Conservation (phyloP, 75 land plant species). For the Cupressus sempervirens region DNA sequence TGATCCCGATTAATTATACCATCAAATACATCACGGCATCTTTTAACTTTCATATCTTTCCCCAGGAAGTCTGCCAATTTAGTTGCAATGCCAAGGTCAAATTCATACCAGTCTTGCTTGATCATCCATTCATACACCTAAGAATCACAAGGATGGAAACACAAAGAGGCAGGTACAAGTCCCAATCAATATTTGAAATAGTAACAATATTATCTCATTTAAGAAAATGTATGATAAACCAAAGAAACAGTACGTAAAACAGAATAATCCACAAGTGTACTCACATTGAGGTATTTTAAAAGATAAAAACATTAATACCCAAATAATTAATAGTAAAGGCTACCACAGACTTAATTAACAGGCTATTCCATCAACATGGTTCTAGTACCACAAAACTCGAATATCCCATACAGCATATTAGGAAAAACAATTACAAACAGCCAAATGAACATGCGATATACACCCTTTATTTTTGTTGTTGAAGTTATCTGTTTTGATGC, state of each 20-base stretch:
- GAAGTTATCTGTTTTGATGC: too few relatives aligned
- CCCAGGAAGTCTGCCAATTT: slow-evolving; percentile 79
- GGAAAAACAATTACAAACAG: neutral
- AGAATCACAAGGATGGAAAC: slow-evolving; percentile 12
- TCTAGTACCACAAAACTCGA: neutral
- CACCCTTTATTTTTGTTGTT: too few relatives aligned
- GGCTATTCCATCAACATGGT: neutral
- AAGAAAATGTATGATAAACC: neutral
- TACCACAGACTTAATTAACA: neutral
- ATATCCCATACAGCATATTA: neutral
- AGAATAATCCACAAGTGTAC: neutral
- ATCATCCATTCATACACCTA: slow-evolving; percentile 92
- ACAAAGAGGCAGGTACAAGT: neutral
- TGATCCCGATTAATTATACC: slow-evolving; percentile 63
- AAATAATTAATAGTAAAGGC: neutral
- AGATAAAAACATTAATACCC: neutral
- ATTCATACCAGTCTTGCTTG: slow-evolving; percentile 76
- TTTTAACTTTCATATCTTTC: slow-evolving; percentile 55
- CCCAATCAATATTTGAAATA: neutral
- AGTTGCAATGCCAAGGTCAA: slow-evolving; percentile 76
- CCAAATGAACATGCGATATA: neutral
- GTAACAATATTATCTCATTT: neutral
- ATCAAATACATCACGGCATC: slow-evolving; percentile 88
- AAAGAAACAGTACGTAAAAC: neutral
- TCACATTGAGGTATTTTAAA: neutral